Evolutionary conservation across 169 alveolate species (phyloP), one percentile per base, ranked within the genome.

Genomic region (Eimeria acervulina): DNA sequence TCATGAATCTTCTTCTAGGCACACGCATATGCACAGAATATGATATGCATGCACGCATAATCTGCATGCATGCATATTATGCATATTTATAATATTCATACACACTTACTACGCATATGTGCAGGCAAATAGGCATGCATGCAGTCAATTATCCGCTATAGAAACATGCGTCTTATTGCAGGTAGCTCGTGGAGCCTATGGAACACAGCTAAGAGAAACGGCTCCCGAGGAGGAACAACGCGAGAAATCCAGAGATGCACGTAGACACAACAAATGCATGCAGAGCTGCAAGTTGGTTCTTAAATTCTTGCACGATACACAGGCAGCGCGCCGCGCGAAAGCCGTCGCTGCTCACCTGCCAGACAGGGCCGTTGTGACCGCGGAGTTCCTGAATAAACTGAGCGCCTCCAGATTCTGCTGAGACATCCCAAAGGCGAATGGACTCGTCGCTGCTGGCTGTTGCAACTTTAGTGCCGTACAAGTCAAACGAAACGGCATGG

Each of bases 281-380:
- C n/a, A n/a, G n/a, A n/a, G n/a, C n/a, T n/a, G n/a, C n/a, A n/a
- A n/a, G n/a, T n/a, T n/a, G n/a, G 55, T 47, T 7, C 12, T 47
- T 12, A 47, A 47, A 5, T 47, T 47, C 12, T 12, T 12, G 55
- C 55, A 47, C 19, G 19, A 63, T 63, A n/a, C 74, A 63, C 28
- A 63, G 31, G n/a, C 74, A 6, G 74, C 83, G 36, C 44, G 36
- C 3, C n/a, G n/a, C 31, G n/a, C 5, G 74, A n/a, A 63, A 63
- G 74, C 74, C 31, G 47, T 44, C 21, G 83, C 40, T 8, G 5
- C 92, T 31, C 63, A 95, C 95, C 96, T 98, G 97, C 99, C 99
- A 98, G 59, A 98, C 98, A 8, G 99, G 99, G 23, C 99, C 99
- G 83, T 88, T 95, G 93, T 98, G 99, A 23, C 98, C 98, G 74